A percentile compares a stretch with the other conserved stretches of the same genome.
Conservation (phyloP, 176 grass and related monocot genomes). For the Cocos nucifera region DNA sequence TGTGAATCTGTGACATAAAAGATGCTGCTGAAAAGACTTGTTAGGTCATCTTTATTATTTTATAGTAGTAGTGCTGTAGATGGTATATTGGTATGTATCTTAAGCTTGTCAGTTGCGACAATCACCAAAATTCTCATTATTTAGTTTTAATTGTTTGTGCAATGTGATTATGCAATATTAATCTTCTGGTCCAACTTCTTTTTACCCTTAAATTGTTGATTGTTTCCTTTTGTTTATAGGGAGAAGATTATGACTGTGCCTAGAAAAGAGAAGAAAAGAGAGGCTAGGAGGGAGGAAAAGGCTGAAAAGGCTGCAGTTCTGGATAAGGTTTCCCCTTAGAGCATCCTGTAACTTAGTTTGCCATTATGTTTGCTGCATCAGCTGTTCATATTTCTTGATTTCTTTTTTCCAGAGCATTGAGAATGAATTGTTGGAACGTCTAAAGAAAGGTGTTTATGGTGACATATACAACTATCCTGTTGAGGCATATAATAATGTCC, state of each 20-base stretch:
- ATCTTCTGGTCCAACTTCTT: too few relatives aligned
- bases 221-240: constrained; percentile 23
- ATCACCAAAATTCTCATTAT: too few relatives aligned
- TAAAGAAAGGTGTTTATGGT: constrained; percentile 83
- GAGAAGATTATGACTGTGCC: constrained; percentile 94
- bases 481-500: constrained; percentile 30
- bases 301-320: constrained; percentile 73
- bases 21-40: too few relatives aligned
- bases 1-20: too few relatives aligned
- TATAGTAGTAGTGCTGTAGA: too few relatives aligned
- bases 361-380: neutral
- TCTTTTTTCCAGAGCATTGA: constrained; percentile 51
- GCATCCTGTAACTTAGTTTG: neutral
- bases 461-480: constrained; percentile 64
- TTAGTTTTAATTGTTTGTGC: too few relatives aligned
- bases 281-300: constrained; percentile 62
- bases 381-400: neutral
- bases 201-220: neutral
- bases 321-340: constrained; percentile 52
- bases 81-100: too few relatives aligned
- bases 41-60: too few relatives aligned
- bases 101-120: too few relatives aligned
- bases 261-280: constrained; percentile 51
- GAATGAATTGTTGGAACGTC: constrained; percentile 77
- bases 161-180: too few relatives aligned